These are phyloP conservation scores for Bruguiera gymnorhiza DNA, from an alignment of 345 rosid species.

Conservation along the genomic window DNA sequence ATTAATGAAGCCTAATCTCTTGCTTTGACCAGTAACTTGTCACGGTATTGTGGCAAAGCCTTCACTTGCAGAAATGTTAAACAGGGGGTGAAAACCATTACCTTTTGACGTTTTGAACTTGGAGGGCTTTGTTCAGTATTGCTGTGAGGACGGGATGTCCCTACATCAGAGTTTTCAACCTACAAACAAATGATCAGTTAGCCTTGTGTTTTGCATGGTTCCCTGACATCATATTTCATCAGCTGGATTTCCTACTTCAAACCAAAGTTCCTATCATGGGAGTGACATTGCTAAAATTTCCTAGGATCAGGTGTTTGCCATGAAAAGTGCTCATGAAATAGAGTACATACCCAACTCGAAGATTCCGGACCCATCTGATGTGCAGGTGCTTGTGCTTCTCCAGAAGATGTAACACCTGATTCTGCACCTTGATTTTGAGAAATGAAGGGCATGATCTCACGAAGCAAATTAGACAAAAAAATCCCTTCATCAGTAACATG, in stretches of 20 bases:
- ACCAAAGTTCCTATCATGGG: not conserved
- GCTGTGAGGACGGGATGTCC: conserved; percentile 26
- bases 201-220: conserved; percentile 2
- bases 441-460: conserved; percentile 57
- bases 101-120: conserved; percentile 63
- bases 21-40: not conserved
- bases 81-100: conserved; percentile 4
- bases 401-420: conserved; percentile 22
- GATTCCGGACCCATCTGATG: conserved; percentile 20
- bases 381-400: conserved; percentile 18
- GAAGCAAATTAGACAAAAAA: conserved; percentile 59
- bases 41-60: not conserved
- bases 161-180: conserved; percentile 41
- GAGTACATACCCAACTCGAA: conserved; percentile 29
- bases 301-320: not conserved
- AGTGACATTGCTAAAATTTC: not conserved
- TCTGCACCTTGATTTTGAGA: conserved; percentile 37
- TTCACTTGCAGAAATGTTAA: not conserved
- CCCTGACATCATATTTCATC: not conserved
- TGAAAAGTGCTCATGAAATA: not conserved
- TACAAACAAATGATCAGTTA: conserved; percentile 22
- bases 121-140: conserved; percentile 41
- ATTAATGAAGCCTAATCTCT: not conserved
- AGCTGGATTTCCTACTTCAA: not conserved
- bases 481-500: conserved; percentile 54